Percentiles rank a stretch among this genome's conserved stretches.
phyloP scores from a whole-genome alignment of 192 early-diverging fungal genomes.

The Coemansia sp. region DNA sequence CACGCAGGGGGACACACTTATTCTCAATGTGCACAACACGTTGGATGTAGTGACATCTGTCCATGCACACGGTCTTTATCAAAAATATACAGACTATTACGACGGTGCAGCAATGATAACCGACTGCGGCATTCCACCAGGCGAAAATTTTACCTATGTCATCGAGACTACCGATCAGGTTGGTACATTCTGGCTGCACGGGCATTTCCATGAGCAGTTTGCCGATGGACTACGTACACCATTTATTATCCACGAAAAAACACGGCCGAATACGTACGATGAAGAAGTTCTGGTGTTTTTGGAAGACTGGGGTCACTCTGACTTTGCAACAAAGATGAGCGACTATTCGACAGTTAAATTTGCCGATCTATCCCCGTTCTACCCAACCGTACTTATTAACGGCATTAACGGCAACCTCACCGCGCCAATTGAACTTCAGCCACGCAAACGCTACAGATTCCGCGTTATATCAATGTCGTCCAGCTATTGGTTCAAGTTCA shows the following conservation, averaged over 20 bases:
- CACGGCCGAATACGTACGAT: conserved; percentile 50
- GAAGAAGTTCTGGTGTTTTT: conserved; percentile 57
- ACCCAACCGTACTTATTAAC: conserved; percentile 25
- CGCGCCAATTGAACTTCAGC: conserved; percentile 51
- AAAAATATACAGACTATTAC: conserved; percentile 57
- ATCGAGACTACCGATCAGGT: conserved; percentile 39
- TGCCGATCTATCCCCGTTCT: neutral
- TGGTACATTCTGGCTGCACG: conserved; percentile 80
- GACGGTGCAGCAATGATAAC: conserved; percentile 66
- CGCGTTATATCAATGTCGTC: conserved; percentile 70
- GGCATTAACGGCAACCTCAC: conserved; percentile 37
- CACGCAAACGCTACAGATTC: conserved; percentile 72
- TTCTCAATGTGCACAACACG: conserved; percentile 32
- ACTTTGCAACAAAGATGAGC: conserved; percentile 7
- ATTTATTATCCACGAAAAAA: conserved; percentile 57
- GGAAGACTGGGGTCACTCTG: conserved; percentile 57
- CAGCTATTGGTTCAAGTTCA: conserved; percentile 61
- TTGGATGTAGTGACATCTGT: conserved; percentile 55
- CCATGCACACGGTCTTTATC: conserved; percentile 74
- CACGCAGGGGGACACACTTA: conserved; percentile 18
- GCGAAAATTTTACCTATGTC: conserved; percentile 58
- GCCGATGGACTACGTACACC: conserved; percentile 71
- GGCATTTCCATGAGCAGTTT: conserved; percentile 63
- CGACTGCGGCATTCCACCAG: conserved; percentile 68
- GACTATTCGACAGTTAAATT: neutral